A percentile compares a stretch with the other conserved stretches of the same genome.
These are phyloP conservation scores for Excoecaria agallocha DNA, from an alignment of 345 rosid species.

Conservation along the genomic window DNA sequence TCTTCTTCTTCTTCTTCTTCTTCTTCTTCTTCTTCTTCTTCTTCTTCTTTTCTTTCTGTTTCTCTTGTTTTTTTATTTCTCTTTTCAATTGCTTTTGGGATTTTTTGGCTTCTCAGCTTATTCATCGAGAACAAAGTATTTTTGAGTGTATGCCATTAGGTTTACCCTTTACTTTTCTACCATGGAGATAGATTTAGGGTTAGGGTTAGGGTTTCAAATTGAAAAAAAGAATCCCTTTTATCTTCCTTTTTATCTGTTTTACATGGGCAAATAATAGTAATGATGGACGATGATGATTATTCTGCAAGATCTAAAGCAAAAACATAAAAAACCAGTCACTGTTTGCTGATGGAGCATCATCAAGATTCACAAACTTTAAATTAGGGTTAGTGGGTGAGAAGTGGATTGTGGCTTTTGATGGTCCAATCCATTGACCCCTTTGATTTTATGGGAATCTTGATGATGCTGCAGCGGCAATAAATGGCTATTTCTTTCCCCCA, in stretches of 20 bases:
- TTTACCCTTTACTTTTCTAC: slow-evolving; percentile 1
- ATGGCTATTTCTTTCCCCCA: slow-evolving; percentile 36
- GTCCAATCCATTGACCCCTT: slow-evolving; percentile 18
- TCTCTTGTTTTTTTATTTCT: background rate
- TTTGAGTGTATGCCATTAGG: background rate
- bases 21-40: background rate
- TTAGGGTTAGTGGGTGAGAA: slow-evolving; percentile 24
- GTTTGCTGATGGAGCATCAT: slow-evolving; percentile 82
- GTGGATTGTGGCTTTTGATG: slow-evolving; percentile 17
- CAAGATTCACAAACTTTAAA: slow-evolving; percentile 76
- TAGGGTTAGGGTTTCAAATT: slow-evolving; percentile 42
- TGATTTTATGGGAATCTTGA: slow-evolving; percentile 76
- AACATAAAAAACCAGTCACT: slow-evolving; percentile 41
- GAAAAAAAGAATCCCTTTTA: background rate
- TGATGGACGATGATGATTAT: background rate
- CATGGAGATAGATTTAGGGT: slow-evolving; percentile 19
- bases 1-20: too few relatives aligned
- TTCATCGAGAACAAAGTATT: slow-evolving; percentile 9
- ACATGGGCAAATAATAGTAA: slow-evolving; percentile 7
- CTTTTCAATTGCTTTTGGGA: background rate
- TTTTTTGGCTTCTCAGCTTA: background rate
- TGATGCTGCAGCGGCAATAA: slow-evolving; percentile 96
- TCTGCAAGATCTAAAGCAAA: slow-evolving; percentile 16
- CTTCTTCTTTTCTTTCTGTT: background rate
- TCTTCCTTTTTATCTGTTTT: slow-evolving; percentile 13